phyloP scores from a whole-genome alignment of 805 yeast species.

The Metschnikowia baotianmanensis region DNA sequence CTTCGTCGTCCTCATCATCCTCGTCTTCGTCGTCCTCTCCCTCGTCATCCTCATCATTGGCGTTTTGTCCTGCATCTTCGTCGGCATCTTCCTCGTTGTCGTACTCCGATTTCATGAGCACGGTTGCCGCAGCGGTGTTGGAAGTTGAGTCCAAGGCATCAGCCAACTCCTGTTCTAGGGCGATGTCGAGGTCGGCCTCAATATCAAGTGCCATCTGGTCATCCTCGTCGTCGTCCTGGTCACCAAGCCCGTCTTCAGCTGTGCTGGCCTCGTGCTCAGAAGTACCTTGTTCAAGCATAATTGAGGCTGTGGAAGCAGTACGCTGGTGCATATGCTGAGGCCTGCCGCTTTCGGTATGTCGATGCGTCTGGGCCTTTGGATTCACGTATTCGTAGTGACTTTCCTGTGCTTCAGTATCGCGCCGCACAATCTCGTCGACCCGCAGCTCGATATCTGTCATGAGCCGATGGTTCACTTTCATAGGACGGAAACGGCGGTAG shows the following conservation, averaged over 20 bases:
- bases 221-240: constrained; percentile 24
- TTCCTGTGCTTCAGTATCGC: constrained; percentile 84
- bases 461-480: constrained; percentile 64
- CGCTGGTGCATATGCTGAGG: neutral
- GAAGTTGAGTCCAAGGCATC: constrained; percentile 47
- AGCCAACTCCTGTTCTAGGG: constrained; percentile 55
- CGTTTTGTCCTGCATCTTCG: constrained; percentile 4
- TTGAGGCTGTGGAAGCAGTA: neutral
- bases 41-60: constrained; percentile 33
- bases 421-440: constrained; percentile 70
- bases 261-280: neutral
- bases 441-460: constrained; percentile 75
- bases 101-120: constrained; percentile 19
- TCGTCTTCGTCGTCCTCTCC: constrained; percentile 50
- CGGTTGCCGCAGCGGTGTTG: constrained; percentile 20
- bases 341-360: neutral
- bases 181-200: constrained; percentile 36
- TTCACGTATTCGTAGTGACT: constrained; percentile 74
- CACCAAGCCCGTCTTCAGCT: constrained; percentile 6
- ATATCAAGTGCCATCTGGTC: constrained; percentile 35
- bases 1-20: constrained; percentile 48
- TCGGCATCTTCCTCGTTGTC: constrained; percentile 15
- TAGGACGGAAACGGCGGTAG: constrained; percentile 65
- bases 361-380: constrained; percentile 30
- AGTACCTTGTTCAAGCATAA: neutral